phyloP scores from a whole-genome alignment of 257 asterid species.

The Paraleonurus japonicus region DNA sequence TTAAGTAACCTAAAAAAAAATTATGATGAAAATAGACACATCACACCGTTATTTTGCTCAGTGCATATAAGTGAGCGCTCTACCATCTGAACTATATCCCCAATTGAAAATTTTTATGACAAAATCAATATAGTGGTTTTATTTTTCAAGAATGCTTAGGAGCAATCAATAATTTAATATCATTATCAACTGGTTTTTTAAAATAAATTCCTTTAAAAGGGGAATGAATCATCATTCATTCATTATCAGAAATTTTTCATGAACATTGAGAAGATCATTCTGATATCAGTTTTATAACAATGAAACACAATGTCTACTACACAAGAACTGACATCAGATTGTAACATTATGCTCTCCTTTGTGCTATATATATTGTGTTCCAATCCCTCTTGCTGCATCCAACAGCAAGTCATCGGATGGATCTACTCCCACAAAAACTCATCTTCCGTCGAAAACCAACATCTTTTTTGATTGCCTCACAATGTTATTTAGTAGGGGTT shows the following conservation, averaged over 20 bases:
- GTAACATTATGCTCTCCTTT: constrained; percentile 1
- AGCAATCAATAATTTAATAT: not conserved
- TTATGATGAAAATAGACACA: too few species aligned
- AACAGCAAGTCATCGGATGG: constrained; percentile 42
- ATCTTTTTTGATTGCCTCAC: not conserved
- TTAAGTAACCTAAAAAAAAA: too few species aligned
- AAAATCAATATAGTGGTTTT: not conserved
- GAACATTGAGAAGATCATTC: constrained; percentile 11
- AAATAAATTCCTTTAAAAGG: not conserved
- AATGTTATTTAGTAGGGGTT: constrained; percentile 6
- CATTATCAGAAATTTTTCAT: not conserved
- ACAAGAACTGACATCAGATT: constrained; percentile 17
- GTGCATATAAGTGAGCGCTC: constrained; percentile 99
- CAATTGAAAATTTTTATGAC: not conserved
- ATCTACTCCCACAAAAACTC: constrained; percentile 32
- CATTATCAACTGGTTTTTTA: not conserved
- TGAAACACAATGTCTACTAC: constrained; percentile 18
- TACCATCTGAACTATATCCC: constrained; percentile 99
- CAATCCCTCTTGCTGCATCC: constrained; percentile 27
- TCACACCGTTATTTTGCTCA: too few species aligned
- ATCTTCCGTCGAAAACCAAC: not conserved
- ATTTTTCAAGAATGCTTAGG: not conserved
- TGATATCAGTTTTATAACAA: constrained; percentile 14
- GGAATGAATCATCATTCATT: not conserved
- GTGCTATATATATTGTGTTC: not conserved